Percentiles rank a stretch among this genome's conserved stretches.
Evolutionary conservation across 2,329 filamentous ascomycete species (phyloP).

Genomic region (Sarocladium strictum): DNA sequence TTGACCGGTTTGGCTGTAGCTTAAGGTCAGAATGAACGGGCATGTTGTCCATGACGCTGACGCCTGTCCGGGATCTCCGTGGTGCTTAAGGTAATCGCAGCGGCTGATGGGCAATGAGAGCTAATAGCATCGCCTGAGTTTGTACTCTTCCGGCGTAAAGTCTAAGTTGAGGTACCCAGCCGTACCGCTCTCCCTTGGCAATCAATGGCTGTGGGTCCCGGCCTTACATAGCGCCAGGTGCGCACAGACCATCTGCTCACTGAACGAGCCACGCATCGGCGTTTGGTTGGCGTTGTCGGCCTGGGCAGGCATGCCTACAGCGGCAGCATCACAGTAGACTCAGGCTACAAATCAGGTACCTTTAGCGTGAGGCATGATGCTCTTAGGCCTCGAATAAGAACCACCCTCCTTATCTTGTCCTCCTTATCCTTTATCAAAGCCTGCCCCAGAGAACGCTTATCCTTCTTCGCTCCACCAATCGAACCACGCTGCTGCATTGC

Average conservation of each 20-base stretch:
- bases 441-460: background rate
- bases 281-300: background rate
- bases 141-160: background rate
- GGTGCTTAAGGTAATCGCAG: background rate
- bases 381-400: background rate
- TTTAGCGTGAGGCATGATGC: background rate
- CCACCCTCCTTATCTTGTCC: background rate
- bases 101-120: background rate
- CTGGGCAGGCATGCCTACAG: background rate
- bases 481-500: background rate
- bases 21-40: background rate
- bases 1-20: background rate
- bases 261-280: background rate
- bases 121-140: background rate
- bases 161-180: background rate
- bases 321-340: too few species aligned
- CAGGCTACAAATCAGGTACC: background rate
- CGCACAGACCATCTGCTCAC: background rate
- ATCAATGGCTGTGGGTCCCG: slow-evolving; percentile 1
- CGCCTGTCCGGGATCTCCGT: background rate
- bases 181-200: background rate
- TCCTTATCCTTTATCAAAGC: slow-evolving; percentile 5
- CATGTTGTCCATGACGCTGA: background rate
- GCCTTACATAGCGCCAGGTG: background rate
- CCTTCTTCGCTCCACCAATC: background rate